phyloP scores from a whole-genome alignment of 768 basidiomycete species.

The Gymnopilus dilepis region DNA sequence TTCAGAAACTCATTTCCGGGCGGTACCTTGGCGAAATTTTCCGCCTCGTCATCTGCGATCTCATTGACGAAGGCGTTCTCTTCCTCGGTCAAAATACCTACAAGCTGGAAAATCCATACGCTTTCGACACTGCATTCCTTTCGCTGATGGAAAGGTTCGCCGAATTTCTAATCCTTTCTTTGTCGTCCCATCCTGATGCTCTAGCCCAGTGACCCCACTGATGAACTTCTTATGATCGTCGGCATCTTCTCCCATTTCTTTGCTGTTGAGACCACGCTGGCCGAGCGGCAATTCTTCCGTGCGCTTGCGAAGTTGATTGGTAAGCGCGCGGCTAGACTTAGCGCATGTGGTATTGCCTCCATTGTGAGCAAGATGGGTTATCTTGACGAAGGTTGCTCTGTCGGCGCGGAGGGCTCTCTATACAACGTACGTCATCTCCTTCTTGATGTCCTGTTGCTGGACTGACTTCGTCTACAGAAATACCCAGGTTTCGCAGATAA shows the following conservation, averaged over 20 bases:
- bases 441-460: background rate
- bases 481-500: slow-evolving; percentile 95
- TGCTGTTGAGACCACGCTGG: slow-evolving; percentile 92
- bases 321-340: slow-evolving; percentile 86
- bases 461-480: slow-evolving; percentile 66
- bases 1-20: slow-evolving; percentile 92
- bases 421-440: slow-evolving; percentile 75
- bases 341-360: slow-evolving; percentile 95
- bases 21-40: slow-evolving; percentile 96
- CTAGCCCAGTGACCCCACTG: slow-evolving; percentile 81
- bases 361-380: slow-evolving; percentile 96
- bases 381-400: slow-evolving; percentile 86
- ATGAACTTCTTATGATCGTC: slow-evolving; percentile 95
- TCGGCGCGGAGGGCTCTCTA: slow-evolving; percentile 93
- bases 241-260: slow-evolving; percentile 99
- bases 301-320: slow-evolving; percentile 90
- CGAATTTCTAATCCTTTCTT: background rate
- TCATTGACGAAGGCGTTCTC: slow-evolving; percentile 95
- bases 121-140: slow-evolving; percentile 95
- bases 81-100: slow-evolving; percentile 99
- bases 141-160: slow-evolving; percentile 92
- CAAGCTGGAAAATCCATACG: slow-evolving; percentile 93
- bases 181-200: background rate
- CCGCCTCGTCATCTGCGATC: slow-evolving; percentile 91
- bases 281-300: slow-evolving; percentile 97